phyloP scores from a whole-genome alignment of 2,329 filamentous ascomycete genomes.

The Albifimbria verrucaria region DNA sequence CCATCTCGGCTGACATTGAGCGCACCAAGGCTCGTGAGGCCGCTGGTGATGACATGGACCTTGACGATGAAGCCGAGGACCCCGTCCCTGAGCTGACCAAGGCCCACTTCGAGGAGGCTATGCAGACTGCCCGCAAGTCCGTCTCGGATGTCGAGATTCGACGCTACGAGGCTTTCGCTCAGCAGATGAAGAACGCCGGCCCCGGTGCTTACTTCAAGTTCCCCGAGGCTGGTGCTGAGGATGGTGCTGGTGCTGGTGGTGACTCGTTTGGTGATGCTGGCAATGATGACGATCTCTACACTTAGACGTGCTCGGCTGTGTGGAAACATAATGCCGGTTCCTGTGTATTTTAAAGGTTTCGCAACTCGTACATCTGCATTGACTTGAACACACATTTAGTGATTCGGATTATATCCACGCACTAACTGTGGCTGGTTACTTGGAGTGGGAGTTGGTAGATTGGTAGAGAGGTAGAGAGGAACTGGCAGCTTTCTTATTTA shows the following conservation, averaged over 20 bases:
- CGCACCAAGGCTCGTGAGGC: slow-evolving; percentile 86
- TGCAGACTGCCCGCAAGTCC: slow-evolving; percentile 89
- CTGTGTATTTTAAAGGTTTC: slow-evolving; percentile 47
- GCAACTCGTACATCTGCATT: slow-evolving; percentile 31
- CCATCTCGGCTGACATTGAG: slow-evolving; percentile 85
- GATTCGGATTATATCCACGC: no score
- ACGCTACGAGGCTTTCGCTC: slow-evolving; percentile 95
- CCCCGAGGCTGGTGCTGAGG: slow-evolving; percentile 67
- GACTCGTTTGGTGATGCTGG: slow-evolving; percentile 78
- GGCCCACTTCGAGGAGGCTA: slow-evolving; percentile 97
- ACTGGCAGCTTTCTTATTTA: slow-evolving; percentile 11
- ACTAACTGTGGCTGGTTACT: slow-evolving; percentile 21
- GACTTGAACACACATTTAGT: slow-evolving; percentile 10
- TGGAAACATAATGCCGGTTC: slow-evolving; percentile 19
- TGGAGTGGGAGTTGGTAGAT: slow-evolving; percentile 33
- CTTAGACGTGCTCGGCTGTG: slow-evolving; percentile 50
- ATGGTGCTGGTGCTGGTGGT: slow-evolving; percentile 57
- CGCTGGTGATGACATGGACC: slow-evolving; percentile 72
- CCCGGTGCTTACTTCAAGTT: slow-evolving; percentile 99
- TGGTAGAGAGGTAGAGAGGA: slow-evolving; percentile 22
- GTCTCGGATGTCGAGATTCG: slow-evolving; percentile 97
- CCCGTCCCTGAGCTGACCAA: slow-evolving; percentile 94
- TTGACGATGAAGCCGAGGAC: slow-evolving; percentile 74
- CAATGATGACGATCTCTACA: slow-evolving; percentile 95
- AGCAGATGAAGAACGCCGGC: slow-evolving; percentile 98